Percentiles rank a stretch among this genome's conserved stretches.
Evolutionary conservation across 352 stramenopile genomes (phyloP).

Genomic region (Thraustochytrium sp.): DNA sequence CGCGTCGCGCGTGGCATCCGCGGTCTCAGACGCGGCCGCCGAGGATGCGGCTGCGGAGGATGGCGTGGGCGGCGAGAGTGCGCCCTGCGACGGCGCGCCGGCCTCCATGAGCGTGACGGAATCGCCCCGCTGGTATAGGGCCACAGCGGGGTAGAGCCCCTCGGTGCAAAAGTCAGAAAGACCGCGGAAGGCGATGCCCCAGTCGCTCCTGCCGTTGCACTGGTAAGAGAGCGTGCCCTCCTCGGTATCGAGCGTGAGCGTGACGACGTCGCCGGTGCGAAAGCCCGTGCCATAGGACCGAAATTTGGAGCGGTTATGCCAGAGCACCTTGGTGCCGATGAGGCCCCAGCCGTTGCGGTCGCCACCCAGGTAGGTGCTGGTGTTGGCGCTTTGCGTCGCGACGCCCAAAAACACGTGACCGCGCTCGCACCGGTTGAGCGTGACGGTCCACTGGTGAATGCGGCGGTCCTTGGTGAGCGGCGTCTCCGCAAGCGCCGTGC

Average conservation of each 20-base stretch:
- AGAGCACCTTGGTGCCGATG: constrained; percentile 74
- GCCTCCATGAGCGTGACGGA: constrained; percentile 67
- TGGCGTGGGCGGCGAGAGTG: too few relatives aligned
- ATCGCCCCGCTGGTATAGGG: constrained; percentile 76
- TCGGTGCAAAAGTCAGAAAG: constrained; percentile 66
- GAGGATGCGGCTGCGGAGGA: background rate
- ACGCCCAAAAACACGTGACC: constrained; percentile 80
- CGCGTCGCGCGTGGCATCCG: background rate
- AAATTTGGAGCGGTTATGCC: constrained; percentile 78
- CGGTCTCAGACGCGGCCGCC: background rate
- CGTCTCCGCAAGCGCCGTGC: constrained; percentile 76
- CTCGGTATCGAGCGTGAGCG: constrained; percentile 72
- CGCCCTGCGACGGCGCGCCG: too few relatives aligned
- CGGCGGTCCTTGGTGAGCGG: constrained; percentile 68
- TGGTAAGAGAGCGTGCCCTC: constrained; percentile 74
- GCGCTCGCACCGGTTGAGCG: constrained; percentile 75
- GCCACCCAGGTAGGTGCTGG: constrained; percentile 75
- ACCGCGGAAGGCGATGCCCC: constrained; percentile 76
- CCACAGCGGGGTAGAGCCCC: constrained; percentile 74
- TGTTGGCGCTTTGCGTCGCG: constrained; percentile 70
- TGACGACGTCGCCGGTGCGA: constrained; percentile 70
- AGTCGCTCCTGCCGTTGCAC: constrained; percentile 57
- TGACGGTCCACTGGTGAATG: constrained; percentile 75
- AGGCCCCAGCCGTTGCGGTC: constrained; percentile 77
- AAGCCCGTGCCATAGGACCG: constrained; percentile 78